Evolutionary conservation across 495 filamentous ascomycete genomes (phyloP).

Genomic region (Hyaloscypha hepaticicola): DNA sequence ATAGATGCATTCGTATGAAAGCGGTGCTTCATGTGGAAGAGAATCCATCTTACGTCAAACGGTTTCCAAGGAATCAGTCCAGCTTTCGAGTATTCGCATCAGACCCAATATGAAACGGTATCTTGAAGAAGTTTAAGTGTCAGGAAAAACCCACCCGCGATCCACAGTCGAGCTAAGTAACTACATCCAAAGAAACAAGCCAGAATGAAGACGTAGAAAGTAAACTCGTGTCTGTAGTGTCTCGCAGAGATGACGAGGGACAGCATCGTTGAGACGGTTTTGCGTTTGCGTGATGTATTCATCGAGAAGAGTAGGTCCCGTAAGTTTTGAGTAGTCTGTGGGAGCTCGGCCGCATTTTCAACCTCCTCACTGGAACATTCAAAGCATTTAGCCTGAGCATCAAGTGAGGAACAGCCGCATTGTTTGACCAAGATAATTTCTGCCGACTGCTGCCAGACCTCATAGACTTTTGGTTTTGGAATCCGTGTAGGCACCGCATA

Average conservation of each 20-base stretch:
- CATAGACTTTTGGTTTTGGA: not conserved
- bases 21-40: not conserved
- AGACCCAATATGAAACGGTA: not conserved
- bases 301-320: not conserved
- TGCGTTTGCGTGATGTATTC: not conserved
- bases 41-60: not conserved
- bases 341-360: not conserved
- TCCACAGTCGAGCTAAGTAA: constrained; percentile 1
- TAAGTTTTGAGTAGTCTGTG: not conserved
- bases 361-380: not conserved
- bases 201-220: constrained; percentile 2
- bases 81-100: not conserved
- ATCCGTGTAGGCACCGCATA: too few species aligned
- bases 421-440: not conserved
- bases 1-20: not conserved
- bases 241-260: not conserved
- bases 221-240: not conserved
- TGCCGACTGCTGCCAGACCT: not conserved
- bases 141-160: not conserved
- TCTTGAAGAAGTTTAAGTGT: not conserved
- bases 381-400: not conserved
- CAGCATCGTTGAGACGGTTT: not conserved
- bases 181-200: constrained; percentile 4
- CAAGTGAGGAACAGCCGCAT: not conserved
- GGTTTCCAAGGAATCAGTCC: not conserved